These are phyloP conservation scores for Letharia lupina DNA, from an alignment of 495 filamentous ascomycete species.

Conservation along the genomic window DNA sequence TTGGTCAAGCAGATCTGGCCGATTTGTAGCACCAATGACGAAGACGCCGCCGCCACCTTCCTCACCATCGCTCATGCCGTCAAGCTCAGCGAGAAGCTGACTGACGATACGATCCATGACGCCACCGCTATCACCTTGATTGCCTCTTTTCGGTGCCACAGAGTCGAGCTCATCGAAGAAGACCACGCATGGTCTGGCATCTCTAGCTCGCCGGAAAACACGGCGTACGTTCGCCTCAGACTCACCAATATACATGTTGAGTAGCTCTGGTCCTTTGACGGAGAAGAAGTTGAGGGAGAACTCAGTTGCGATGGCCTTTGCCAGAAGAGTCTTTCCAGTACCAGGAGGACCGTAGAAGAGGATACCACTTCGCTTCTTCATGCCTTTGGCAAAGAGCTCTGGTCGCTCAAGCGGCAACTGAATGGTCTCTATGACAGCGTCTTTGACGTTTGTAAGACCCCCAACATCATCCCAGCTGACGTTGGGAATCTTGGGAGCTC, in stretches of 20 bases:
- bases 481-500: constrained; percentile 95
- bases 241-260: constrained; percentile 99
- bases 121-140: constrained; percentile 95
- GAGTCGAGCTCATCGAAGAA: constrained; percentile 99
- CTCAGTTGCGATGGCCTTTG: constrained; percentile 96
- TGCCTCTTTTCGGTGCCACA: constrained; percentile 92
- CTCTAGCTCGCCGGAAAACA: constrained; percentile 89
- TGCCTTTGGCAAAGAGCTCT: constrained; percentile 92
- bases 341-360: constrained; percentile 96
- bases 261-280: constrained; percentile 92
- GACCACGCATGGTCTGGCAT: constrained; percentile 94
- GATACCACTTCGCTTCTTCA: constrained; percentile 98
- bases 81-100: constrained; percentile 88
- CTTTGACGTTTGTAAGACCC: constrained; percentile 86
- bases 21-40: constrained; percentile 93
- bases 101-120: constrained; percentile 99
- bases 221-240: constrained; percentile 95
- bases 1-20: constrained; percentile 87
- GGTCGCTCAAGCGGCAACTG: constrained; percentile 87
- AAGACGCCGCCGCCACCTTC: constrained; percentile 85
- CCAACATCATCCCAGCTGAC: constrained; percentile 96
- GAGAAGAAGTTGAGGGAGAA: constrained; percentile 99
- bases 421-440: constrained; percentile 93
- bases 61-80: constrained; percentile 92
- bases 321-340: constrained; percentile 92